These are phyloP conservation scores for Caryopteris hybrid DNA, from an alignment of 305 asterid species.

Conservation along the genomic window DNA sequence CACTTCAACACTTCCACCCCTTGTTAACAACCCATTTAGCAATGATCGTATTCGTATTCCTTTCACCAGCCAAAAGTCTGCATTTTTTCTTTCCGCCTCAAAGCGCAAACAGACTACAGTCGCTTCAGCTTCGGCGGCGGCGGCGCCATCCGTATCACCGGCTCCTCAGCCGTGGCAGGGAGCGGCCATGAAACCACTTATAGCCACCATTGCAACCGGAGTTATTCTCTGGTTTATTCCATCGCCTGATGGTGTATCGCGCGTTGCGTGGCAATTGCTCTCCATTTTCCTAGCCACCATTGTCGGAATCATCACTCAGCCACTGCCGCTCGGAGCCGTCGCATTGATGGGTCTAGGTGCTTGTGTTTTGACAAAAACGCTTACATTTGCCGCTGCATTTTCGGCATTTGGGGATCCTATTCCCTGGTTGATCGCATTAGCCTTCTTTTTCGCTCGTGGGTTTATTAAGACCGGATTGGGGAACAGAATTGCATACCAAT, in stretches of 20 bases:
- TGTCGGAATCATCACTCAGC: conserved; percentile 88
- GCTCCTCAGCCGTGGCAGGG: conserved; percentile 75
- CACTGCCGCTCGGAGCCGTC: conserved; percentile 93
- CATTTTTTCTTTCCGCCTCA: conserved; percentile 9
- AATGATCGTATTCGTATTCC: neutral
- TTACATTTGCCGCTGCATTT: conserved; percentile 83
- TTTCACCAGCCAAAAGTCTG: conserved; percentile 9
- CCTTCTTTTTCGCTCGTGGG: conserved; percentile 95
- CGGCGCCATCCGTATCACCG: conserved; percentile 24
- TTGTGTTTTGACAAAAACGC: conserved; percentile 77
- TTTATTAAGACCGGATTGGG: conserved; percentile 92
- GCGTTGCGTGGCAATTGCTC: conserved; percentile 77
- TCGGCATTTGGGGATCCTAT: conserved; percentile 97
- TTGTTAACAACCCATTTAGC: too few relatives aligned
- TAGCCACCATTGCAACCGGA: conserved; percentile 77
- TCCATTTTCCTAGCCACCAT: conserved; percentile 89
- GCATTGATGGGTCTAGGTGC: conserved; percentile 90
- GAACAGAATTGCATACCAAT: conserved; percentile 87
- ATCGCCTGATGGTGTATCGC: conserved; percentile 70
- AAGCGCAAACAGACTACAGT: conserved; percentile 20
- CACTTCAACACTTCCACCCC: too few relatives aligned
- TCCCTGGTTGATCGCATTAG: conserved; percentile 92
- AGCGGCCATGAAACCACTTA: conserved; percentile 75
- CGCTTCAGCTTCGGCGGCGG: conserved; percentile 22
- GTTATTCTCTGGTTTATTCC: conserved; percentile 75